Evolutionary conservation across 169 alveolate species (phyloP).

Genomic region (Plasmodium inui): DNA sequence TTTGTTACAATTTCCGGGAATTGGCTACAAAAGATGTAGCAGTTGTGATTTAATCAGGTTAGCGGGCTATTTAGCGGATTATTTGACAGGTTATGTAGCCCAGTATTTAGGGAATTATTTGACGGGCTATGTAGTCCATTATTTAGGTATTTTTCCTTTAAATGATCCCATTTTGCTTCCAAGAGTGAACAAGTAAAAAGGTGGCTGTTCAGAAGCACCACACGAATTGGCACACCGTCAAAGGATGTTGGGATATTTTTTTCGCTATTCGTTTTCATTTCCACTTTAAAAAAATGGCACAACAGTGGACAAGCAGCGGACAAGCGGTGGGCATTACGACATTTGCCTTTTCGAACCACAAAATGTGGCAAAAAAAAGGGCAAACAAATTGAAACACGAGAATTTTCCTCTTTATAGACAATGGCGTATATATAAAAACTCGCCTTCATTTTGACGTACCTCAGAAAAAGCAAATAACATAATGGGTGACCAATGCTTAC

Average conservation of each 20-base stretch:
- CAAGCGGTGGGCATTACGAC: not conserved
- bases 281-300: not conserved
- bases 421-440: not conserved
- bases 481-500: not conserved
- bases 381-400: not conserved
- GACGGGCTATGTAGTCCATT: not conserved
- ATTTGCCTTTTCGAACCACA: not conserved
- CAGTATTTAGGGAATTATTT: not conserved
- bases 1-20: not conserved
- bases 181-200: not conserved
- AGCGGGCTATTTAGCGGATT: not conserved
- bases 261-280: not conserved
- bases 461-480: not conserved
- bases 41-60: not conserved
- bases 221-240: not conserved
- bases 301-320: not conserved
- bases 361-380: not conserved
- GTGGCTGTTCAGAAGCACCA: not conserved
- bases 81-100: not conserved
- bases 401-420: not conserved
- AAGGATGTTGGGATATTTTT: not conserved
- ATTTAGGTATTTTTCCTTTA: no score
- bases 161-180: not conserved
- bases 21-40: not conserved
- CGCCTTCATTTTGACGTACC: not conserved